Percentiles rank a stretch among this genome's conserved stretches.
Evolutionary conservation across 1,139 yeast species (phyloP).

Genomic region (Suhomyces ambrosiae): DNA sequence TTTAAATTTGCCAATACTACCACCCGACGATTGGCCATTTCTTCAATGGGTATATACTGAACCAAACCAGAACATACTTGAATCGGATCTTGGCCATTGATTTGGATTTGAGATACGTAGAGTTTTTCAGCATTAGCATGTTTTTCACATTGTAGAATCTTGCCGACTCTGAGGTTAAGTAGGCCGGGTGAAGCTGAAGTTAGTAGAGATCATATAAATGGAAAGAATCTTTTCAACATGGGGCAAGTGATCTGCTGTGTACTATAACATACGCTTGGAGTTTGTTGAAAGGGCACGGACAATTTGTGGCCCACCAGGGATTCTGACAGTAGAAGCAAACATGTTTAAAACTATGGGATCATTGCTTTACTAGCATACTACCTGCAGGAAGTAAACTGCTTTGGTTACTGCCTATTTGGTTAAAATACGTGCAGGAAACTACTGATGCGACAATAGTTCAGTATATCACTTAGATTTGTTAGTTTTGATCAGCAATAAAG

Average conservation of each 20-base stretch:
- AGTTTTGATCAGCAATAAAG: no score
- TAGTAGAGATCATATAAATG: no score
- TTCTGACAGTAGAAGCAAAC: constrained; percentile 1
- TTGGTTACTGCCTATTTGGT: not conserved
- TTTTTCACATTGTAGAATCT: constrained; percentile 39
- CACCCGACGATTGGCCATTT: constrained; percentile 79
- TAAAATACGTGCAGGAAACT: constrained; percentile 5
- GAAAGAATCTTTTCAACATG: no score
- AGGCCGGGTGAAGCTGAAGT: constrained; percentile 25
- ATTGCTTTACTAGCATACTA: no score
- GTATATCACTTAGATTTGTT: no score
- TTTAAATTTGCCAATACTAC: constrained; percentile 86
- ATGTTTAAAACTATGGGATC: no score
- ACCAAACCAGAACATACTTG: constrained; percentile 65
- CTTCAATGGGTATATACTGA: constrained; percentile 73
- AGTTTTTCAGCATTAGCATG: constrained; percentile 58
- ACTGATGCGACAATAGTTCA: not conserved
- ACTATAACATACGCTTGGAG: not conserved
- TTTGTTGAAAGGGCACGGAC: constrained; percentile 1
- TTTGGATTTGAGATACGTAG: constrained; percentile 51
- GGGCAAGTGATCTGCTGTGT: not conserved
- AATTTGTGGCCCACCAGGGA: not conserved
- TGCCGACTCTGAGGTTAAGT: constrained; percentile 46
- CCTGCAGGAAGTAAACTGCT: no score
- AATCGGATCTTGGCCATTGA: constrained; percentile 22